Evolutionary conservation across 306 rosid genomes (phyloP), one percentile per base, ranked within the genome.

Genomic region (Chamaecrista fasciculata): DNA sequence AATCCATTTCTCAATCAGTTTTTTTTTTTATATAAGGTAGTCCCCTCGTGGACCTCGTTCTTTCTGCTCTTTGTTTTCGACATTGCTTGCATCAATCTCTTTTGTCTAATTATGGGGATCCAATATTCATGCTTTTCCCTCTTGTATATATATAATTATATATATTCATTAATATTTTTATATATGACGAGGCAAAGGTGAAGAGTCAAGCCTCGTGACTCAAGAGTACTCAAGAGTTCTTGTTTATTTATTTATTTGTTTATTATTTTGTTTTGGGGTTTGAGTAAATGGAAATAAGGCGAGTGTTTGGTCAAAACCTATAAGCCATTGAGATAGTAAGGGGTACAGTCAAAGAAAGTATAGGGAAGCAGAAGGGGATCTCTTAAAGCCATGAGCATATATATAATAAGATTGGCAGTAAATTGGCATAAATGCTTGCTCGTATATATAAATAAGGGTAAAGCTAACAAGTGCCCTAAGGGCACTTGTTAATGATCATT

Each of bases 371-470:
- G 75, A 81, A 46, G 77, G 72, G 50, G 14, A 66, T 51, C 70
- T 70, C 15, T 48, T 24, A 72, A 78, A 50, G 31, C 73, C 79
- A 79, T 52, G 63, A 79, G 50, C 68, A 2, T n/a, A 65, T 44
- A 57, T 26, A 58, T 21, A 39, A 66, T 66, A 62, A 64, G 76
- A 5, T 2, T 29, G 5, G 2, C 2, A 78, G 82, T 76, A 79
- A 78, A 71, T 80, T 77, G 69, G 77, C 60, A 42, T 67, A 65
- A 72, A 66, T 70, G 58, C 47, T n/a, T n/a, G n/a, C n/a, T n/a
- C n/a, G n/a, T n/a, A n/a, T n/a, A n/a, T n/a, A n/a, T n/a, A n/a
- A n/a, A n/a, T n/a, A n/a, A n/a, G n/a, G n/a, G n/a, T n/a, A n/a
- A n/a, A n/a, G n/a, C n/a, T n/a, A n/a, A n/a, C n/a, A n/a, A n/a